These are phyloP conservation scores for Fomes fomentarius DNA, from an alignment of 1,284 basidiomycete species.

Conservation along the genomic window DNA sequence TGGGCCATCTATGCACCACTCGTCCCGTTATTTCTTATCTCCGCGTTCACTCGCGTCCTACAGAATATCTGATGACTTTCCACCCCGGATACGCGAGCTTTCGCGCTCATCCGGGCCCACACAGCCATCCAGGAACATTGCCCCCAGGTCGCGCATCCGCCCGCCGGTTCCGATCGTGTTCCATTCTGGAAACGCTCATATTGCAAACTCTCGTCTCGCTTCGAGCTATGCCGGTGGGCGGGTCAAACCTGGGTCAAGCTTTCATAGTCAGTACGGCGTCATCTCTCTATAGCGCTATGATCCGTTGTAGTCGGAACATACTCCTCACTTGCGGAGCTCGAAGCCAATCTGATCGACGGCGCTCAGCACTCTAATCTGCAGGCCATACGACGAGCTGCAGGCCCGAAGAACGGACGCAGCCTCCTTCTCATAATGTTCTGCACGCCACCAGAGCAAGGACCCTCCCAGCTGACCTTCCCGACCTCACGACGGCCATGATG, in stretches of 20 bases:
- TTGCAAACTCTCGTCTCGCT: neutral
- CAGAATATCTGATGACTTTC: neutral
- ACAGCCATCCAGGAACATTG: neutral
- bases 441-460: constrained; percentile 14
- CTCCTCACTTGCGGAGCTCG: neutral
- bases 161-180: constrained; percentile 5
- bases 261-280: neutral
- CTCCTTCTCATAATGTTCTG: constrained; percentile 6
- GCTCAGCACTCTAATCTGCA: neutral
- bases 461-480: constrained; percentile 20
- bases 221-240: neutral
- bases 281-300: neutral
- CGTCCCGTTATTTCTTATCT: neutral
- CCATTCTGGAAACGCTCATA: neutral
- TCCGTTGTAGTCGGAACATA: neutral
- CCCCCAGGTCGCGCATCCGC: too few species aligned
- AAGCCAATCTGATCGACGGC: neutral
- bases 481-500: constrained; percentile 19
- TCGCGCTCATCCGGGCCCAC: neutral
- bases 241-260: neutral
- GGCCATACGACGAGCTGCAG: neutral
- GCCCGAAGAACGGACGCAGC: neutral
- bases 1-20: neutral
- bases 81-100: neutral
- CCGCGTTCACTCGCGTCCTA: neutral